Base-by-base conservation (phyloP, 805 yeast species). In the Monosporozyma servazzii region DNA sequence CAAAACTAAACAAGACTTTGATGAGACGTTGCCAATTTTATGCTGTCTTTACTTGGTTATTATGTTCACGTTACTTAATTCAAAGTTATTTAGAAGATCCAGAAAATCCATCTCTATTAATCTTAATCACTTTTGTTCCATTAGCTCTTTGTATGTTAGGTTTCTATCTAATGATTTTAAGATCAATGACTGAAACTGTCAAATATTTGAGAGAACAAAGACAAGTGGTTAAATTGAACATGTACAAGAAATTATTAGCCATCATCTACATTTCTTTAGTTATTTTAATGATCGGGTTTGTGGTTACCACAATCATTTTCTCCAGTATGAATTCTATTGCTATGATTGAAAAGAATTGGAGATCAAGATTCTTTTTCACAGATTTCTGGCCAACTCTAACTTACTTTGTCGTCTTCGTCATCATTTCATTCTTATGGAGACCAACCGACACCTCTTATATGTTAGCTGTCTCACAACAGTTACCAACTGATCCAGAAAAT, bases 311-410 rank as follows among this genome's bases (percentile, higher is more conserved):
- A 2, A 76, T 91, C 56, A 72, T 87, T 41, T 77, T 82, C 59
- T 73, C 89, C 57, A 84, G 87, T 44, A 84, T 86, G 78, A 79
- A 88, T 25, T 74, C 85, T 5, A 77, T 84, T 13, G 86, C 88
- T 53, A 77, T 87, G 65, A 77, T 91, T 53, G 96, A 90, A 62
- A 80, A 80, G 58, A 84, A 87, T 65, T 93, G 99, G 99, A 87
- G 90, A 70, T 79, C 88, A 45, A 80, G 95, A 62, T 90, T 88
- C 73, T 88, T 93, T 61, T 70, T 88, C 50, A 77, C 84, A 45
- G 96, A 91, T 60, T 95, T 95, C 72, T 90, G 98, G 96, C 96
- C 96, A 40, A 83, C 95, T 47, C 77, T 88, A 47, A 84, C 89
- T 13, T 93, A 88, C 71, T 88, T 86, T 63, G 70, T 83, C 47